A percentile compares a stretch with the other conserved stretches of the same genome.
phyloP scores from a whole-genome alignment of 805 yeast genomes.

The Vanderwaltozyma verrucispora region DNA sequence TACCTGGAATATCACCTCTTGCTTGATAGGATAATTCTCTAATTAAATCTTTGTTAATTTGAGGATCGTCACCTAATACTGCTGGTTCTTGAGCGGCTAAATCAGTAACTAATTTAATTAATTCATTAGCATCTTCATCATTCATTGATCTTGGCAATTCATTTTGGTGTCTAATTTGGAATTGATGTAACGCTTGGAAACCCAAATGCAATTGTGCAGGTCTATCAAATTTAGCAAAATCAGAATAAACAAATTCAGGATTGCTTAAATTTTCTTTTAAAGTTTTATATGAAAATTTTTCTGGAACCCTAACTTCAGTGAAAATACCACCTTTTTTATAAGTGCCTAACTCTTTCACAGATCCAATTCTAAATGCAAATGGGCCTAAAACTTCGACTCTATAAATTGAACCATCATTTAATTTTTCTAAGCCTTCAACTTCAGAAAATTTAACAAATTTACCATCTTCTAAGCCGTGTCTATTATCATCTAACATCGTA shows the following conservation, averaged over 20 bases:
- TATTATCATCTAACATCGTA: slow-evolving; percentile 81
- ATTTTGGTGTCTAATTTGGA: slow-evolving; percentile 51
- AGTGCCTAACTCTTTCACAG: slow-evolving; percentile 44
- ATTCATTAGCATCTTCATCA: slow-evolving; percentile 61
- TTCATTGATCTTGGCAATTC: slow-evolving; percentile 68
- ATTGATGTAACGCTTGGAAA: slow-evolving; percentile 78
- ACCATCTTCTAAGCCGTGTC: slow-evolving; percentile 93
- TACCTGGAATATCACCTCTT: slow-evolving; percentile 83
- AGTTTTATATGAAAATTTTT: slow-evolving; percentile 48
- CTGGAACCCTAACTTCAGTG: slow-evolving; percentile 86
- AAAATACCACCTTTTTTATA: slow-evolving; percentile 82
- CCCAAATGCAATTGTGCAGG: slow-evolving; percentile 87
- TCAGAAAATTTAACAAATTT: slow-evolving; percentile 80
- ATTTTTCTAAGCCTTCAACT: slow-evolving; percentile 64
- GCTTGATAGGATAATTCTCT: slow-evolving; percentile 74
- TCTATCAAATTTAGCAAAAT: slow-evolving; percentile 89
- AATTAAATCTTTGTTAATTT: slow-evolving; percentile 54
- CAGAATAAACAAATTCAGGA: slow-evolving; percentile 77
- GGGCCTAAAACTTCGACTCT: slow-evolving; percentile 88
- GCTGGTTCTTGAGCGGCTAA: slow-evolving; percentile 43
- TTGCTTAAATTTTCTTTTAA: slow-evolving; percentile 51
- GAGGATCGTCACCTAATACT: slow-evolving; percentile 43
- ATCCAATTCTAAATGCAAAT: slow-evolving; percentile 71
- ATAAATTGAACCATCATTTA: slow-evolving; percentile 64
- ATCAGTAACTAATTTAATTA: slow-evolving; percentile 48